phyloP scores from a whole-genome alignment of 306 rosid species.

The Notholithocarpus densiflorus region DNA sequence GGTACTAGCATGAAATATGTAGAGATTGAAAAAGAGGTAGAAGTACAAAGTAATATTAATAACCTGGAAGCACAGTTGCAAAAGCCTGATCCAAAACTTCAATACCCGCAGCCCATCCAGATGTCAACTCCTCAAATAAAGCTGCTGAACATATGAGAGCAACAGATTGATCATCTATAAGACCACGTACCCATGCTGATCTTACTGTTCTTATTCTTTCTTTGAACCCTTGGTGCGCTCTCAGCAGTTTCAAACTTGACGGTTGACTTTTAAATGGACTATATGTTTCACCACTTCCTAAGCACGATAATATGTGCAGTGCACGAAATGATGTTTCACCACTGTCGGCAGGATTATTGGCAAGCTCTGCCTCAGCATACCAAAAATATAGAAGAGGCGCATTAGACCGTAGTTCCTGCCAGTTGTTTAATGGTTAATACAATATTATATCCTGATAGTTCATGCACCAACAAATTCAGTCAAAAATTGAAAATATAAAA shows the following conservation, averaged over 20 bases:
- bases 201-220: conserved; percentile 63
- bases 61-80: conserved; percentile 93
- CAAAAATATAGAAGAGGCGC: conserved; percentile 79
- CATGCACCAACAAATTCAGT: background rate
- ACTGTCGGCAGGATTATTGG: conserved; percentile 25
- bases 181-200: conserved; percentile 73
- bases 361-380: conserved; percentile 93
- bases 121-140: conserved; percentile 77
- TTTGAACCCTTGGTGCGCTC: conserved; percentile 90
- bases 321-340: conserved; percentile 51
- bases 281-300: conserved; percentile 69
- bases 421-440: conserved; percentile 16
- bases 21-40: background rate
- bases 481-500: background rate
- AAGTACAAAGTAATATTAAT: conserved; percentile 14
- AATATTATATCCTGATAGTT: background rate
- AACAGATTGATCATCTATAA: conserved; percentile 68
- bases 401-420: conserved; percentile 63
- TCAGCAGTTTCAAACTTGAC: conserved; percentile 73
- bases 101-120: conserved; percentile 67
- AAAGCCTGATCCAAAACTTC: conserved; percentile 84
- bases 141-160: conserved; percentile 81
- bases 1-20: background rate
- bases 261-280: conserved; percentile 65
- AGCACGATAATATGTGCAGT: conserved; percentile 72